Percentiles rank a stretch among this genome's conserved stretches.
phyloP scores from a whole-genome alignment of 495 filamentous ascomycete genomes.

The Hypoxylon lenormandii region DNA sequence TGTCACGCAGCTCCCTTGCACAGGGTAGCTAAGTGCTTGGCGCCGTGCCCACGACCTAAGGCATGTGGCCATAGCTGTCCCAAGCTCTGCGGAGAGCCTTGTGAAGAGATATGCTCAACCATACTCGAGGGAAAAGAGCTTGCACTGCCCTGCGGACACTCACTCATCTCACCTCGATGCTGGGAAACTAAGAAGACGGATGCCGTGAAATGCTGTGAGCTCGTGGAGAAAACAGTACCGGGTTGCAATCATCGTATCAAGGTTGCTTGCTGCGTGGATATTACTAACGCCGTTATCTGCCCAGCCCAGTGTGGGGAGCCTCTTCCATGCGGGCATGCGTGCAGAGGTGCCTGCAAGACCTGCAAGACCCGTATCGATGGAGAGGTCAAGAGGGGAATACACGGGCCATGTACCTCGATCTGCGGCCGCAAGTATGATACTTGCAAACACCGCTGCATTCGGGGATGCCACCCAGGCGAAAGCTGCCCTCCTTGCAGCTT shows the following conservation, averaged over 20 bases:
- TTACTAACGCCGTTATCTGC: constrained; percentile 60
- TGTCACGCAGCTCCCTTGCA: constrained; percentile 74
- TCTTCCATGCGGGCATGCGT: constrained; percentile 72
- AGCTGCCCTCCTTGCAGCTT: constrained; percentile 67
- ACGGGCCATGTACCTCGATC: constrained; percentile 62
- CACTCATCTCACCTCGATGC: constrained; percentile 61
- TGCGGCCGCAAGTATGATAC: constrained; percentile 68
- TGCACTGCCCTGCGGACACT: constrained; percentile 71
- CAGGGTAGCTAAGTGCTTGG: constrained; percentile 65
- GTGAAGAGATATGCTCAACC: constrained; percentile 59
- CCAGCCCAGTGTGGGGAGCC: constrained; percentile 56
- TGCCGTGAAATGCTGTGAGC: constrained; percentile 48
- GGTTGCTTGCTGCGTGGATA: constrained; percentile 64
- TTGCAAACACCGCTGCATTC: constrained; percentile 69
- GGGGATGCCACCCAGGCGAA: constrained; percentile 65
- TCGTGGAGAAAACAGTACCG: constrained; percentile 60
- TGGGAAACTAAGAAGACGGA: constrained; percentile 50
- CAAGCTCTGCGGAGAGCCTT: constrained; percentile 67
- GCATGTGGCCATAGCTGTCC: constrained; percentile 69
- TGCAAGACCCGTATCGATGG: constrained; percentile 57
- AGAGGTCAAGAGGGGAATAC: constrained; percentile 49
- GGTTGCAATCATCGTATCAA: constrained; percentile 67
- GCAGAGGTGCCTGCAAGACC: constrained; percentile 62
- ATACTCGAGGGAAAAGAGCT: constrained; percentile 53
- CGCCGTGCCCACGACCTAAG: constrained; percentile 63